Evolutionary conservation across 2,329 filamentous ascomycete species (phyloP).

Genomic region (Pyrenophora teres): DNA sequence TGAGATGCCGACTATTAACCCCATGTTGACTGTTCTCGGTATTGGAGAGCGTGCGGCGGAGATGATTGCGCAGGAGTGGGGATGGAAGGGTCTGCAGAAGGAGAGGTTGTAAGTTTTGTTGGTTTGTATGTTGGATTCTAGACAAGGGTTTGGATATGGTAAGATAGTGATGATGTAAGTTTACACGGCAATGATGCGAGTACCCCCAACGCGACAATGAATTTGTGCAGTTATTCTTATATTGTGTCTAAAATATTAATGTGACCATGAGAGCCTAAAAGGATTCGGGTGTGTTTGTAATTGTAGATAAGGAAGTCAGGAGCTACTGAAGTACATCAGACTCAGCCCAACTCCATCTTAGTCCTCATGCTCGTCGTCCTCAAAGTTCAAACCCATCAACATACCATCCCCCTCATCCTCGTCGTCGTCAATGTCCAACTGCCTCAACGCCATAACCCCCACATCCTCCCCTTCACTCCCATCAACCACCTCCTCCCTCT

Average conservation of each 20-base stretch:
- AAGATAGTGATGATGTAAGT: background rate
- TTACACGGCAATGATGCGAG: background rate
- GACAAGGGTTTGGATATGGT: background rate
- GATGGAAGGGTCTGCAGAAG: constrained; percentile 63
- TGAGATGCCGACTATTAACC: constrained; percentile 84
- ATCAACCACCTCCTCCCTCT: background rate
- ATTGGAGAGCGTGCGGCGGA: constrained; percentile 85
- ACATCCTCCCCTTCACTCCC: background rate
- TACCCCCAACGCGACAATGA: background rate
- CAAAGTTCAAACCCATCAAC: background rate
- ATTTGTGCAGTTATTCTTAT: background rate
- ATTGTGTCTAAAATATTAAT: too few relatives aligned
- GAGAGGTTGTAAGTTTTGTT: constrained; percentile 55
- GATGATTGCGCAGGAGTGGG: constrained; percentile 75
- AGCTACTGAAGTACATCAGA: background rate
- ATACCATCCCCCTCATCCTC: background rate
- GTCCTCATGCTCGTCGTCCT: background rate
- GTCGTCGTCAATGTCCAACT: background rate
- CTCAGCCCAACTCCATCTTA: too few relatives aligned
- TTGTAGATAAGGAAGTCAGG: too few relatives aligned
- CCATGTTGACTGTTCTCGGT: constrained; percentile 85
- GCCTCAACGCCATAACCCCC: background rate
- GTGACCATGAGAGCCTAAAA: background rate
- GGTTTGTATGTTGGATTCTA: background rate
- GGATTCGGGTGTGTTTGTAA: background rate